Base-by-base conservation (phyloP, 345 rosid species). In the Camelina sativa region DNA sequence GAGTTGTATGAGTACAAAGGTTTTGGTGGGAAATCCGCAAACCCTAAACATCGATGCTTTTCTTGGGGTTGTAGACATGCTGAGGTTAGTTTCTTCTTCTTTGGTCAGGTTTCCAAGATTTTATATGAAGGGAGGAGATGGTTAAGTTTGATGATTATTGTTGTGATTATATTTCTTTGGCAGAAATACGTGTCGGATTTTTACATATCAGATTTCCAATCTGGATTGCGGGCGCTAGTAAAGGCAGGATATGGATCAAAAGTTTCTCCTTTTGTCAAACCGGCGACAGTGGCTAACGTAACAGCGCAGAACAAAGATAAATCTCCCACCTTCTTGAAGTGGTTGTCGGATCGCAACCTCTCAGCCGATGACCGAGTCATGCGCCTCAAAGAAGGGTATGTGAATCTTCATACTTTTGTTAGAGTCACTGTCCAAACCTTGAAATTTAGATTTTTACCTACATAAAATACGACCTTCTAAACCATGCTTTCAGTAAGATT, bases 331-430 rank as follows among this genome's bases (percentile, higher is more conserved):
- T 94, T 94, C 79, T 38, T 90, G 17, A 80, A 80, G 67, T 94
- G 98, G 98, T 82, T 93, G 5, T 79, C 90, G 12, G 96, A 89
- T 50, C 94, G 86, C 69, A 88, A 80, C 80, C 90, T 93, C 58
- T 82, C 91, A 11, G 84, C 83, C 17, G 97, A 89, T 73, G 88
- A 89, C 80, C 78, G 89, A 11, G 72, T 82, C 67, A 89, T 93
- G 97, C 88, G 96, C 59, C 94, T 93, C 62, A 91, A 89, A 79
- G 98, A 93, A 86, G 98, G 98, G 98, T 93, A 83, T 22, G 69
- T 3, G 0, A 17, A 20, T 55, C 40, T 54, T 38, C 1, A 38
- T 38, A 38, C 3, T 38, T 38, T 38, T 38, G 41, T 38, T 3
- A 38, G 53, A 23, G 60, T 51, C 40, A 23, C 13, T 37, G 50